These are phyloP conservation scores for Collybiopsis confluens DNA, from an alignment of 768 basidiomycete genomes.

Conservation along the genomic window DNA sequence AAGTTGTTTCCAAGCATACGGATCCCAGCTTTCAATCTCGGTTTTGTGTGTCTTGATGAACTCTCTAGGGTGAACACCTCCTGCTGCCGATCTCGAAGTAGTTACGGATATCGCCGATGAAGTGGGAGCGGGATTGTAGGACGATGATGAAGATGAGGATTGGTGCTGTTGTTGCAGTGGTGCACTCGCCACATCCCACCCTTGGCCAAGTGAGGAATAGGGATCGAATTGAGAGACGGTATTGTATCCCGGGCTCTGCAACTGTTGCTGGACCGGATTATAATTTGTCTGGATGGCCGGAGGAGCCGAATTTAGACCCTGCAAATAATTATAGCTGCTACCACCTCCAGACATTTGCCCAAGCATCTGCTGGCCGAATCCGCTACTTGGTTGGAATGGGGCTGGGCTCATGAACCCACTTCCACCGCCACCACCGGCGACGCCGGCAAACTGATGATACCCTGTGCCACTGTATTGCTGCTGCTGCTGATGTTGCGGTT, in stretches of 20 bases:
- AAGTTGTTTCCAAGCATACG: constrained; percentile 68
- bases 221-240: constrained; percentile 48
- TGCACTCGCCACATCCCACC: constrained; percentile 30
- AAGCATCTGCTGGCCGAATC: constrained; percentile 55
- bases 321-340: constrained; percentile 22
- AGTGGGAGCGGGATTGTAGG: neutral
- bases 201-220: constrained; percentile 41
- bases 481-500: constrained; percentile 33
- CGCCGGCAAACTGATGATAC: constrained; percentile 9
- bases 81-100: constrained; percentile 26
- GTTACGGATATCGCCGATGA: constrained; percentile 10
- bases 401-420: constrained; percentile 24
- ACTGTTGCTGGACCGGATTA: constrained; percentile 44
- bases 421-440: constrained; percentile 15
- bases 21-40: constrained; percentile 70
- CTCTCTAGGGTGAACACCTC: constrained; percentile 62
- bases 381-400: constrained; percentile 46
- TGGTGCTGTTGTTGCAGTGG: constrained; percentile 9
- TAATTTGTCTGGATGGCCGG: constrained; percentile 26
- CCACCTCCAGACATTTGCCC: constrained; percentile 16
- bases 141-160: neutral
- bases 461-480: constrained; percentile 9
- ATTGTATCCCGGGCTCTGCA: constrained; percentile 39
- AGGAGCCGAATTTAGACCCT: constrained; percentile 17
- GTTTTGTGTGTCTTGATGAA: constrained; percentile 61